Evolutionary conservation across 768 basidiomycete species (phyloP).

Genomic region (Pleurotus salmoneostramineus): DNA sequence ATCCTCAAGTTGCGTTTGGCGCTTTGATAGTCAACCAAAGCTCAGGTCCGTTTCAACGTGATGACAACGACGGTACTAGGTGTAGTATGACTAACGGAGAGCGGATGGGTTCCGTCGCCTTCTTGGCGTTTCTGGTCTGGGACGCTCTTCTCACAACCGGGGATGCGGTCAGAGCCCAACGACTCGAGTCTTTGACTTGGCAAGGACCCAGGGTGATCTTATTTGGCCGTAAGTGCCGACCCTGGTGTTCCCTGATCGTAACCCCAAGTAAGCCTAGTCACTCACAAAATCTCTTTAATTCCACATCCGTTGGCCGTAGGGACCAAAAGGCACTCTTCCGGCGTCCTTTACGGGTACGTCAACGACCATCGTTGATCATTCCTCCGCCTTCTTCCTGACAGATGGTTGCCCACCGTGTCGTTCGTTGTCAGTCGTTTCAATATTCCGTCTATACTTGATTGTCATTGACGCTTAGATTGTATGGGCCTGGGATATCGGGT

Average conservation of each 20-base stretch:
- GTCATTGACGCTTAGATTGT: too few species aligned
- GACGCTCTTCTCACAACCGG: slow-evolving; percentile 2
- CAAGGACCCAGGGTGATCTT: slow-evolving; percentile 1
- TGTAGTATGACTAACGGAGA: too few species aligned
- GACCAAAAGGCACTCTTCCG: too few species aligned
- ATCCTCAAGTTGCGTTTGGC: slow-evolving; percentile 15
- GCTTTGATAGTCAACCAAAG: slow-evolving; percentile 28
- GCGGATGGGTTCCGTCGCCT: background rate
- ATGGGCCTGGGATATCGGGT: too few species aligned
- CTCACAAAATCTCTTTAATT: slow-evolving; percentile 33
- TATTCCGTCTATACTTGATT: too few species aligned
- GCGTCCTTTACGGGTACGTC: too few species aligned
- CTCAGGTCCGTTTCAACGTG: slow-evolving; percentile 16
- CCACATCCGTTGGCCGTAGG: slow-evolving; percentile 32
- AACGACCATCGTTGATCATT: too few species aligned
- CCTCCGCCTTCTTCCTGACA: too few species aligned
- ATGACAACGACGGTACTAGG: background rate
- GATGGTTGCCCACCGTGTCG: too few species aligned
- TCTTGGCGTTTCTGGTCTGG: slow-evolving; percentile 5
- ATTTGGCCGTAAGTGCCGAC: slow-evolving; percentile 8
- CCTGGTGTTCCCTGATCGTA: background rate
- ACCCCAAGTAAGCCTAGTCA: slow-evolving; percentile 19
- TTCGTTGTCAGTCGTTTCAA: too few species aligned
- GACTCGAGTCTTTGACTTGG: background rate
- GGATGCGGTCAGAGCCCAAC: background rate